These are phyloP conservation scores for Naganishia vaughanmartiniae DNA, from an alignment of 768 basidiomycete species.

Conservation along the genomic window DNA sequence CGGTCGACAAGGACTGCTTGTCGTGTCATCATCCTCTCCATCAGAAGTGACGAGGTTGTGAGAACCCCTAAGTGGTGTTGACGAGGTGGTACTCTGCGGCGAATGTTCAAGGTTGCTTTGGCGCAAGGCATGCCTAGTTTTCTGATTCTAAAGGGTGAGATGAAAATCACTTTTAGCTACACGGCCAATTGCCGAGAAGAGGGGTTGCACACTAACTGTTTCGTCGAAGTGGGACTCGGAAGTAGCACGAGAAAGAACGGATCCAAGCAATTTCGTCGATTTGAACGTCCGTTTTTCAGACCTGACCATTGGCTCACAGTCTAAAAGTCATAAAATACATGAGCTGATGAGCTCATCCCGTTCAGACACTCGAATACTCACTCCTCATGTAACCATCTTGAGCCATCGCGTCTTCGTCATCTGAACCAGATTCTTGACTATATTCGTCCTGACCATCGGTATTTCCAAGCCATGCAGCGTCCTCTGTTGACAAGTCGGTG, in stretches of 20 bases:
- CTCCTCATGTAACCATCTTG: constrained; percentile 19
- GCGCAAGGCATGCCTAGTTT: background rate
- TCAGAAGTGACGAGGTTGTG: background rate
- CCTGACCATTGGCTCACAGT: constrained; percentile 12
- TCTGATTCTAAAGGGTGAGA: background rate
- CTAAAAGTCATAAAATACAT: background rate
- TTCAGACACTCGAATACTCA: background rate
- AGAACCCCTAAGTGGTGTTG: background rate
- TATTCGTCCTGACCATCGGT: background rate
- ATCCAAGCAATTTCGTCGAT: constrained; percentile 13
- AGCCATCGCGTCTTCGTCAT: constrained; percentile 5
- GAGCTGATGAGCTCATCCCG: background rate
- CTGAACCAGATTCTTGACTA: background rate
- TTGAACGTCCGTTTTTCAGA: constrained; percentile 6
- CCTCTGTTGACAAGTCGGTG: background rate
- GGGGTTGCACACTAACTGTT: background rate
- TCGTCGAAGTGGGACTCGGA: background rate
- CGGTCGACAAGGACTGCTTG: background rate
- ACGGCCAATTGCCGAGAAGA: background rate
- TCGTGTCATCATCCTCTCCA: constrained; percentile 9
- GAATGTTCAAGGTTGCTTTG: background rate
- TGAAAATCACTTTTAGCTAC: background rate
- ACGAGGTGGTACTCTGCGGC: background rate
- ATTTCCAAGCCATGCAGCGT: background rate
- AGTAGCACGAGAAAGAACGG: background rate